A percentile compares a stretch with the other conserved stretches of the same genome.
phyloP scores from a whole-genome alignment of 768 basidiomycete genomes.

The Suillus discolor region DNA sequence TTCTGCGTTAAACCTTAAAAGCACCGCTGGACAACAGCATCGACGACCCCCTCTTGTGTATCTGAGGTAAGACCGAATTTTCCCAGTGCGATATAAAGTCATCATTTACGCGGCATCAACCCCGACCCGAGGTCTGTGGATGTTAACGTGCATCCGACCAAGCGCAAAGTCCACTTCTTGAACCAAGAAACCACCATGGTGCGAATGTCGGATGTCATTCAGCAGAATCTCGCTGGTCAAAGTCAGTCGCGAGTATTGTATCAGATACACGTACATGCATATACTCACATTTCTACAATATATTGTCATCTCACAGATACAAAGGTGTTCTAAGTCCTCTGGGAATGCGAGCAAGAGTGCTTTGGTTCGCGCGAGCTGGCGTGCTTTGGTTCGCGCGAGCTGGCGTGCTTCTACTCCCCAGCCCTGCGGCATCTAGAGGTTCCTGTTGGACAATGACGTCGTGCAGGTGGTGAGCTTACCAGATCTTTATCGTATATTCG shows the following conservation, averaged over 20 bases:
- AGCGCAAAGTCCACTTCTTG: conserved; percentile 93
- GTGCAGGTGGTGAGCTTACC: conserved; percentile 89
- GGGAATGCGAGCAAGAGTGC: conserved; percentile 83
- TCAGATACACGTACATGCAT: conserved; percentile 46
- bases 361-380: conserved; percentile 88
- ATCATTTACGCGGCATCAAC: conserved; percentile 53
- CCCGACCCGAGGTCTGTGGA: conserved; percentile 90
- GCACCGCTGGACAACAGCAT: conserved; percentile 94
- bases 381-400: conserved; percentile 81
- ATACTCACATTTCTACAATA: background rate
- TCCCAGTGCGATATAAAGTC: background rate
- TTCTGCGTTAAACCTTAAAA: conserved; percentile 94
- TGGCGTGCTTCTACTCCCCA: conserved; percentile 90
- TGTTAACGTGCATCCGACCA: conserved; percentile 98
- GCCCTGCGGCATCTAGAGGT: conserved; percentile 61
- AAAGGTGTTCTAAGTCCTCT: conserved; percentile 68
- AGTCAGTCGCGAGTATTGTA: conserved; percentile 72
- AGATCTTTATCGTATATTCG: conserved; percentile 93
- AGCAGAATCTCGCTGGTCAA: conserved; percentile 61
- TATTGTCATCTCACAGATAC: conserved; percentile 7
- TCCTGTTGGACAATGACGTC: conserved; percentile 69
- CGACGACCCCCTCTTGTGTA: conserved; percentile 97
- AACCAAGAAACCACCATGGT: conserved; percentile 88
- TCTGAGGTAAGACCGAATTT: conserved; percentile 60
- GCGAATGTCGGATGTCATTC: conserved; percentile 71